phyloP scores from a whole-genome alignment of 2,329 filamentous ascomycete species.

The Pyricularia pennisetigena region DNA sequence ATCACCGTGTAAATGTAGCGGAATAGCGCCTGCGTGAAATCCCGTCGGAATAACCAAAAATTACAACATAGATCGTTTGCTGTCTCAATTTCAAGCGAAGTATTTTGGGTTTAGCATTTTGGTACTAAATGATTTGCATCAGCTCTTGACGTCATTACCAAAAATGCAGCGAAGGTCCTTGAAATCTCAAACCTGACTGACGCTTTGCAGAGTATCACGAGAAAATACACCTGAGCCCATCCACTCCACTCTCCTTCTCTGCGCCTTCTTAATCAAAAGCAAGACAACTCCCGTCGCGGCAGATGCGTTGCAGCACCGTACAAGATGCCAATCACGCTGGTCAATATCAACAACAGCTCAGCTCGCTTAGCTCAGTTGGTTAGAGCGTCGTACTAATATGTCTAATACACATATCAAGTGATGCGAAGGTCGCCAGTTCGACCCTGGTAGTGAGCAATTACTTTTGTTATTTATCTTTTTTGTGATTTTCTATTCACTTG shows the following conservation, averaged over 20 bases:
- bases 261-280: not conserved
- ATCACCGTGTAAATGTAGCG: too few species aligned
- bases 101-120: too few species aligned
- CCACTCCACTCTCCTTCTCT: not conserved
- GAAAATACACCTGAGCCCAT: not conserved
- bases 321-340: not conserved
- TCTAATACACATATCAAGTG: not conserved
- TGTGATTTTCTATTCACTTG: too few species aligned
- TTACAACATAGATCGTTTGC: too few species aligned
- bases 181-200: too few species aligned
- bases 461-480: not conserved
- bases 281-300: not conserved
- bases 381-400: constrained; percentile 4
- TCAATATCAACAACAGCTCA: not conserved
- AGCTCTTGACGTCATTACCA: too few species aligned
- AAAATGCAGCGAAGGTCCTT: too few species aligned
- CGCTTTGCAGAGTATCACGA: too few species aligned
- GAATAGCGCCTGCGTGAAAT: too few species aligned
- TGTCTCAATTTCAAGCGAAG: too few species aligned
- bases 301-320: not conserved
- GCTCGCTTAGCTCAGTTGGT: constrained; percentile 5
- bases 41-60: too few species aligned
- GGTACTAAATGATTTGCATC: too few species aligned
- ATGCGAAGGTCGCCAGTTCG: constrained; percentile 5
- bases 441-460: constrained; percentile 3